Base-by-base conservation (phyloP, 2,329 filamentous ascomycete genomes). In the Diaporthe destruens region DNA sequence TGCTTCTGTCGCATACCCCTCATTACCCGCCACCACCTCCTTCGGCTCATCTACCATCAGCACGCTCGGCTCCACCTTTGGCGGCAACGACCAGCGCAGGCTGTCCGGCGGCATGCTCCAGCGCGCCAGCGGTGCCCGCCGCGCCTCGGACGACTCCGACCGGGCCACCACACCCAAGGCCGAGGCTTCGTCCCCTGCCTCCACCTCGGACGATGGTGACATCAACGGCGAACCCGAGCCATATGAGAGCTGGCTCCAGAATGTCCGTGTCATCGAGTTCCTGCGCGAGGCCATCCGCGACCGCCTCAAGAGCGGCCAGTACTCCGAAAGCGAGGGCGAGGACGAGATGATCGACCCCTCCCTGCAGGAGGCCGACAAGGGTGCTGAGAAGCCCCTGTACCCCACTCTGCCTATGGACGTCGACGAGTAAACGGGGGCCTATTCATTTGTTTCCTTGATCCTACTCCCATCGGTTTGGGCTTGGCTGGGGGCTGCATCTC, bases 1-100 rank as follows among this genome's bases (percentile, higher is more conserved):
- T 6, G 82, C 86, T 32, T 89, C 89, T 56, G 88, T 90, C 78
- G 89, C 93, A 83, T 96, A 96, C 81, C 94, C 94, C 23, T 93
- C 86, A 75, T 88, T 96, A 42, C 93, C 87, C 56, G 88, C 93
- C 57, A 91, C 93, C 56, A 92, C 92, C 80, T 94, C 92, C 78
- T 87, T 88, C 1, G 87, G 91, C 39, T 91, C 92, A 75, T 89
- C 90, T 3, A 89, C 91, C 49, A 91, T 93, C 2, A 91, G 93
- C 18, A 92, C 92, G 29, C 88, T 96, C 20, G 93, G 92, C 1
- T 88, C 90, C 18, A 91, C 84, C 78, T 92, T 92, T 75, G 89
- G 91, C 72, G 85, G 83, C 74, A 89, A 90, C 75, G 88, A 89
- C 79, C 73, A 74, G 61, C 89, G 90, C 63, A 89, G 90, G 66